Base-by-base conservation (phyloP, 768 basidiomycete genomes). In the Mycena floridula region DNA sequence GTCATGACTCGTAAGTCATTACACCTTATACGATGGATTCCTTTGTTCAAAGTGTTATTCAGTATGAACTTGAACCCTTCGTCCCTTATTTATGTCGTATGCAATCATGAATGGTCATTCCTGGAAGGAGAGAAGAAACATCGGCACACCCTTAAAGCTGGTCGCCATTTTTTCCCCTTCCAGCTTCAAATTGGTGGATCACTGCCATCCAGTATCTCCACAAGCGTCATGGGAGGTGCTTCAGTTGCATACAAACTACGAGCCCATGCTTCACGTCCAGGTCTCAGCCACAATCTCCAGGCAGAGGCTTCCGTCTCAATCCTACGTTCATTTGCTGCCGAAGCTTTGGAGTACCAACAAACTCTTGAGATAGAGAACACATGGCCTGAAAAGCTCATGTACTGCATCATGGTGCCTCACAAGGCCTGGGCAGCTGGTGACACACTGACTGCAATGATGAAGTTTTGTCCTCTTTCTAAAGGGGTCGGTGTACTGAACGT, bases 311-410 rank as follows among this genome's bases (percentile, higher is more conserved):
- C 81, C 9, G 77, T 97, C 40, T 65, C 71, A 46, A 68, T 98
- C 49, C 53, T 87, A 39, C 80, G 92, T 37, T 79, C 84, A 3
- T 85, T 93, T 57, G 70, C 79, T 16, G 60, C 79, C 2, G 91
- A 93, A 49, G 85, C 94, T 0, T 76, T 96, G 54, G 95, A 97
- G 62, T 97, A 90, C 69, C 94, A 91, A 56, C 93, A 97, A 59
- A 91, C 91, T 2, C 76, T 96, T 46, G 95, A 98, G 61, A 84
- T 90, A 52, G 89, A 96, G 63, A 96, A 94, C 61, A 93, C 92
- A 13, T 98, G 95, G 95, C 93, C 95, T 0, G 86, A 85, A 18
- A 98, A 97, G 67, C 69, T 96, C 64, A 95, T 94, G 93, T 97
- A 95, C 62, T 83, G 86, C 5, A 79, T 91, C 57, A 87, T 92